Conservation (phyloP, 75 land plant species). For the Isoetes taiwanensis region DNA sequence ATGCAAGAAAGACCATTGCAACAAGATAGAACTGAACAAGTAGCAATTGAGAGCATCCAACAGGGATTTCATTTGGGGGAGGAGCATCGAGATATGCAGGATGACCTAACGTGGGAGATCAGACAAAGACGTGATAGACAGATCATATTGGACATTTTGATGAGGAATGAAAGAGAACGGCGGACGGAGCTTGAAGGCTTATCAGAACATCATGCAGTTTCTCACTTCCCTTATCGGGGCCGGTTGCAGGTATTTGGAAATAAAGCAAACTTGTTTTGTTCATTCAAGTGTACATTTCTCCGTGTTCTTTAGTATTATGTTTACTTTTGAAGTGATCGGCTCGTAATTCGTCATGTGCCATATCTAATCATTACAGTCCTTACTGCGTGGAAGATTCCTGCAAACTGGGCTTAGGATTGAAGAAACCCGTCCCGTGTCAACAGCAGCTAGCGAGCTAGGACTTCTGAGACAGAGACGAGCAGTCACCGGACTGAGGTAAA, state of each 20-base stretch:
- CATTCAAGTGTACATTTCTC: too few relatives aligned
- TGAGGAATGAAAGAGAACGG: conserved; percentile 31
- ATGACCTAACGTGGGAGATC: not conserved
- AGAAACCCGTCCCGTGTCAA: conserved; percentile 65
- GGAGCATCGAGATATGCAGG: too few relatives aligned
- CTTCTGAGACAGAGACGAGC: conserved; percentile 74
- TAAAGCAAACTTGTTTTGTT: too few relatives aligned
- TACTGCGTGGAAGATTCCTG: conserved; percentile 84
- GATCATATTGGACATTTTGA: conserved; percentile 56
- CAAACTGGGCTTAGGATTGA: conserved; percentile 41
- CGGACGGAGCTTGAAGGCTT: not conserved
- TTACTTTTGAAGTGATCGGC: too few relatives aligned
- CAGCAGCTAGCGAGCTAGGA: conserved; percentile 68
- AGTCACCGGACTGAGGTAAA: conserved; percentile 86
- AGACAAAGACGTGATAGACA: conserved; percentile 43
- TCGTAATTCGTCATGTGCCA: too few relatives aligned
- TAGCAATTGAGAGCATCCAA: too few relatives aligned
- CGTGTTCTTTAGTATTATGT: too few relatives aligned
- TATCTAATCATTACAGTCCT: too few relatives aligned
- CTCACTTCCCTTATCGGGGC: not conserved
- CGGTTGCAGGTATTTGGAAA: not conserved
- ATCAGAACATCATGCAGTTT: not conserved
- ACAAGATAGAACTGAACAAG: too few relatives aligned
- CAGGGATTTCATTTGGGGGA: too few relatives aligned
- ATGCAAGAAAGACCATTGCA: conserved; percentile 31